A percentile compares a stretch with the other conserved stretches of the same genome.
phyloP scores from a whole-genome alignment of 1,139 yeast species.

The Pichia sp. region DNA sequence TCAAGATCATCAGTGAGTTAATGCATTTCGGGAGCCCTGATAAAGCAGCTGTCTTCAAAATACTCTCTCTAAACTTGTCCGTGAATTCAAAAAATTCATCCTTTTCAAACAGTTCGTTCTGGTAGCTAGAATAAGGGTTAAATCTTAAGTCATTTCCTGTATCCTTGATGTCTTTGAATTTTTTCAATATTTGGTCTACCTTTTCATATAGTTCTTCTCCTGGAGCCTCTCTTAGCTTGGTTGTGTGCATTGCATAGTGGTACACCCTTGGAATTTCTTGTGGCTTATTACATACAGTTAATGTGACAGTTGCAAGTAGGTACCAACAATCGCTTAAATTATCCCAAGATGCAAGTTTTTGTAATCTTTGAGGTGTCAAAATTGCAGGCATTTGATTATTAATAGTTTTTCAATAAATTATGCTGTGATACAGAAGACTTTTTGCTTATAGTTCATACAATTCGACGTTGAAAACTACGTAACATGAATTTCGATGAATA shows the following conservation, averaged over 20 bases:
- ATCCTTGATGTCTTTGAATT: slow-evolving; percentile 16
- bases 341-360: slow-evolving; percentile 42
- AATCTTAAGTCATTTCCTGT: slow-evolving; percentile 12
- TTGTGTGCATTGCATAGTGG: slow-evolving; percentile 56
- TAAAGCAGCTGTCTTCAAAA: slow-evolving; percentile 69
- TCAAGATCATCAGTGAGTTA: slow-evolving; percentile 63
- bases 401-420: too few relatives aligned
- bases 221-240: slow-evolving; percentile 12
- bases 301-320: slow-evolving; percentile 69
- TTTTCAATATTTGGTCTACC: slow-evolving; percentile 10
- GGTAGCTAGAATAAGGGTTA: slow-evolving; percentile 3
- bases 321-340: slow-evolving; percentile 47
- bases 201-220: slow-evolving; percentile 25
- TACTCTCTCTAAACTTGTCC: slow-evolving; percentile 61
- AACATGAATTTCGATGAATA: too few relatives aligned
- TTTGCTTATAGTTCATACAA: too few relatives aligned
- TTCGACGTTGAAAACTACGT: not conserved
- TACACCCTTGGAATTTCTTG: slow-evolving; percentile 70
- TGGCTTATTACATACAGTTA: slow-evolving; percentile 76
- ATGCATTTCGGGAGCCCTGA: slow-evolving; percentile 82
- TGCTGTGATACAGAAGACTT: too few relatives aligned
- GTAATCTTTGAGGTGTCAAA: slow-evolving; percentile 59
- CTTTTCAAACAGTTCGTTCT: not conserved
- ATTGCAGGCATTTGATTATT: not conserved
- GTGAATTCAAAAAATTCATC: slow-evolving; percentile 32